Conservation (phyloP, 164 flowering plant species). For the Vitis vinifera region ASM3070453v1 NC_081816.1:1875501-1876000, state of each 20-base stretch:
- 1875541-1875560: conserved; percentile 22
- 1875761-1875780: conserved; percentile 55
- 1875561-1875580: conserved; percentile 39
- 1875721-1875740: conserved; percentile 74
- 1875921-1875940: conserved; percentile 76
- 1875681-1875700: conserved; percentile 20
- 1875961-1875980: conserved; percentile 71
- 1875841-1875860: conserved; percentile 84
- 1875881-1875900: conserved; percentile 61
- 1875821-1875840: conserved; percentile 83
- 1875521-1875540: conserved; percentile 49
- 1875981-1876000: background rate
- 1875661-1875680: conserved; percentile 17
- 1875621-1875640: conserved; percentile 61
- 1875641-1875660: conserved; percentile 82
- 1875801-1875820: conserved; percentile 66
- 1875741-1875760: conserved; percentile 84
- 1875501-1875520: background rate
- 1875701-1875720: conserved; percentile 67
- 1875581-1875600: conserved; percentile 57
- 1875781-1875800: conserved; percentile 71
- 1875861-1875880: conserved; percentile 44
- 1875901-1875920: conserved; percentile 70
- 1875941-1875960: conserved; percentile 74
- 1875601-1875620: conserved; percentile 66